Conservation (phyloP, 371 early-diverging fungal species). For the Mortierella sp. region DNA sequence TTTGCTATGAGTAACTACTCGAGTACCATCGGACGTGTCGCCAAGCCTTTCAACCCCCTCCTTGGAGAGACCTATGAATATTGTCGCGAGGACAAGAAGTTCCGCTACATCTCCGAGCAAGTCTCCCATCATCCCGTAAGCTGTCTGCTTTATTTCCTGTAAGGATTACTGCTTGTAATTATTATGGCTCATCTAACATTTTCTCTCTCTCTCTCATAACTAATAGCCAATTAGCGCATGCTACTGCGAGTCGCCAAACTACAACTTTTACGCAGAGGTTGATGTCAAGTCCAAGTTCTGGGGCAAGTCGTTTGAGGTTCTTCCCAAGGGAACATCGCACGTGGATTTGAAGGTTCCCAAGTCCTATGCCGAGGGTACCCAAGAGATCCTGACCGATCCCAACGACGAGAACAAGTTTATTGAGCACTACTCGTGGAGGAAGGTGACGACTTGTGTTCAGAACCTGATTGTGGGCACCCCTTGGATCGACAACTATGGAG, state of each 20-base stretch:
- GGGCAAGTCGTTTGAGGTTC: constrained; percentile 84
- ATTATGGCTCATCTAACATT: no score
- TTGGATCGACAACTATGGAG: constrained; percentile 87
- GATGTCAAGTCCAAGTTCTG: constrained; percentile 85
- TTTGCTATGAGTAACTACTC: constrained; percentile 90
- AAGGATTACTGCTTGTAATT: not conserved
- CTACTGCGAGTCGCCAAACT: constrained; percentile 84
- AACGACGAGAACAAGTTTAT: constrained; percentile 58
- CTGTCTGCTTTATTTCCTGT: constrained; percentile 9
- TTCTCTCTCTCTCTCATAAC: not conserved
- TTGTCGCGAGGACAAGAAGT: constrained; percentile 81
- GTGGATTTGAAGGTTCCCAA: constrained; percentile 76
- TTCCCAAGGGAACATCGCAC: constrained; percentile 84
- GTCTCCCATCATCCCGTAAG: constrained; percentile 88
- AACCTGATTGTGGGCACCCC: constrained; percentile 88
- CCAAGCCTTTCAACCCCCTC: constrained; percentile 92
- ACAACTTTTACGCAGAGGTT: constrained; percentile 83
- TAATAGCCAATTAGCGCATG: constrained; percentile 84
- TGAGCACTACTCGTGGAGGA: constrained; percentile 88
- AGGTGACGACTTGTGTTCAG: constrained; percentile 85
- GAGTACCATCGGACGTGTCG: constrained; percentile 79
- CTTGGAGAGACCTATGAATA: constrained; percentile 92
- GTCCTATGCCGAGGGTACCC: constrained; percentile 57
- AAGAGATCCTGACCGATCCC: constrained; percentile 33
- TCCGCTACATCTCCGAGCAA: constrained; percentile 87